A percentile compares a stretch with the other conserved stretches of the same genome.
Conservation (phyloP, 805 yeast genomes). For the Lipomyces yamadae region DNA sequence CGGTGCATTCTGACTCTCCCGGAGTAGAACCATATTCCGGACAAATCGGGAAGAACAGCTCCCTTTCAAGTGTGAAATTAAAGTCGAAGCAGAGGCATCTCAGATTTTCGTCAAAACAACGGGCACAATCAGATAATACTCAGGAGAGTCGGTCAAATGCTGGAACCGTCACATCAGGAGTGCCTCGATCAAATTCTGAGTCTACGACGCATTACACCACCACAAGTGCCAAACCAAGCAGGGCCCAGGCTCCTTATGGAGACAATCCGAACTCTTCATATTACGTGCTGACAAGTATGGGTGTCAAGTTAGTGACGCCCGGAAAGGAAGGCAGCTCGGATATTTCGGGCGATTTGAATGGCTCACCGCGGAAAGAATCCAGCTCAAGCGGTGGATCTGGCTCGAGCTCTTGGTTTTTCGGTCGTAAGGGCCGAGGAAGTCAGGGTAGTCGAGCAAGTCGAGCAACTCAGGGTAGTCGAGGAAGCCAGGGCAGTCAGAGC, state of each 20-base stretch:
- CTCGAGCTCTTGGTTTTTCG: background rate
- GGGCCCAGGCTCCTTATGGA: conserved; percentile 23
- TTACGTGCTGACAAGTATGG: conserved; percentile 29
- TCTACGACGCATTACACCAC: background rate
- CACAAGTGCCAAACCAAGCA: background rate
- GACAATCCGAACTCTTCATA: conserved; percentile 23
- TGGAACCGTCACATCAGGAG: background rate
- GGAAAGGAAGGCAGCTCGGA: conserved; percentile 8
- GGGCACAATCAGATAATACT: conserved; percentile 6
- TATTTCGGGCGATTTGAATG: background rate
- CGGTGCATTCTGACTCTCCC: conserved; percentile 1
- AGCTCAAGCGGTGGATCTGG: conserved; percentile 9
- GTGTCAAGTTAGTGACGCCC: conserved; percentile 27
- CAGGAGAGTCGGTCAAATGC: background rate
- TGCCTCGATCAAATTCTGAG: conserved; percentile 12
- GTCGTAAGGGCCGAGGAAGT: background rate
- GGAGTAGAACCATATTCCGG: background rate
- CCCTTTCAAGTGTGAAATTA: background rate
- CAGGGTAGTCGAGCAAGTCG: conserved; percentile 2
- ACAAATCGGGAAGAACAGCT: background rate
- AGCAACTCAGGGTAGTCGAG: background rate
- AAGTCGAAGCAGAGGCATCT: conserved; percentile 1
- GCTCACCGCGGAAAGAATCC: background rate
- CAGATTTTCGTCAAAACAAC: conserved; percentile 11
- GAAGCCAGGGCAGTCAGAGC: background rate